Evolutionary conservation across 768 basidiomycete species (phyloP).

Genomic region (Mycena sanguinolenta): DNA sequence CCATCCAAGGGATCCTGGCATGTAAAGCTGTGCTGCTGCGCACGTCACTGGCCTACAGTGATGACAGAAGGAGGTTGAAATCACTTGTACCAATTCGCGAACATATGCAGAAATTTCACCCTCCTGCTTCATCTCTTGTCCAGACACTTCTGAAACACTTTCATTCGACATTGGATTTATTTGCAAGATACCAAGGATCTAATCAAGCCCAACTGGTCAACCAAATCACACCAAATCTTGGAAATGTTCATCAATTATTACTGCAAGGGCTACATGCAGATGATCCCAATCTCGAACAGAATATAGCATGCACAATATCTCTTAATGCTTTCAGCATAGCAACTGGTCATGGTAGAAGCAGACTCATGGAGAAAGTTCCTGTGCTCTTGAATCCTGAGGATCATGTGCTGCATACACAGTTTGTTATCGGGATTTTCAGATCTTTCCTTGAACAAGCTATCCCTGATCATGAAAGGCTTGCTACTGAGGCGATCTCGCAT

Average conservation of each 20-base stretch:
- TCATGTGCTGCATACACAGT: not conserved
- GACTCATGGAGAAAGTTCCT: conserved; percentile 6
- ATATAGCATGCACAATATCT: not conserved
- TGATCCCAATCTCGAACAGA: not conserved
- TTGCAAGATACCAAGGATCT: not conserved
- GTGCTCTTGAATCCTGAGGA: not conserved
- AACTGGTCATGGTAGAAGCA: not conserved
- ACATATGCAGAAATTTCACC: conserved; percentile 1
- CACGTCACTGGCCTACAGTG: not conserved
- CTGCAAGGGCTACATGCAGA: not conserved
- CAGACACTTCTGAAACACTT: not conserved
- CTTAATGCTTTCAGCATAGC: not conserved
- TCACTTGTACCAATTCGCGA: not conserved
- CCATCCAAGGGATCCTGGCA: not conserved
- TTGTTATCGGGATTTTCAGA: not conserved
- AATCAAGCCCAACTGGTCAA: conserved; percentile 1
- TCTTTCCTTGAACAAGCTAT: not conserved
- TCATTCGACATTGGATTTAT: not conserved
- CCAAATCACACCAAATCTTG: not conserved
- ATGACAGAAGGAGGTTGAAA: not conserved
- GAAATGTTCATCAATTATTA: not conserved
- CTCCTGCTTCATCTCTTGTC: not conserved
- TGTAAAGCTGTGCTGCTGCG: not conserved
- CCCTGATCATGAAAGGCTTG: not conserved
- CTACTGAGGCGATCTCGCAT: not conserved